Conservation (phyloP, 306 rosid species). For the Vigna unguiculata region DNA sequence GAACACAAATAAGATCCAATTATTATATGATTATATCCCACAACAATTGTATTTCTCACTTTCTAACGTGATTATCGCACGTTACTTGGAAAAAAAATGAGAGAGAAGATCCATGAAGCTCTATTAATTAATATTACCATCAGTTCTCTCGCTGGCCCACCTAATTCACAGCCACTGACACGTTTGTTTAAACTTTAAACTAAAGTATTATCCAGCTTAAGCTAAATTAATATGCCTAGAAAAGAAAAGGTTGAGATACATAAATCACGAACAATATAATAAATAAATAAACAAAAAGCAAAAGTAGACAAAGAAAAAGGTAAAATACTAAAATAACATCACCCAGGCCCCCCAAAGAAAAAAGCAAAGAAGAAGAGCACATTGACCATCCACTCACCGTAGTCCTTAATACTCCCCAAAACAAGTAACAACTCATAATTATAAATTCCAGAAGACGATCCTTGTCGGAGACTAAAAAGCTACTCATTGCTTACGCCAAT, state of each 20-base stretch:
- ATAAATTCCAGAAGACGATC: not conserved
- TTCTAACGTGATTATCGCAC: not conserved
- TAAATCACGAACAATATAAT: slow-evolving; percentile 31
- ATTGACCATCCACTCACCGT: slow-evolving; percentile 49
- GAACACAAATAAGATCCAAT: not conserved
- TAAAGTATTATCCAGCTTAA: slow-evolving; percentile 31
- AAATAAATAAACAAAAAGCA: slow-evolving; percentile 46
- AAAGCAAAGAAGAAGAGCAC: slow-evolving; percentile 28
- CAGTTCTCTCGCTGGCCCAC: slow-evolving; percentile 19
- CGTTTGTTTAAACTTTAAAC: slow-evolving; percentile 28
- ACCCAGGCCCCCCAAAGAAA: slow-evolving; percentile 23
- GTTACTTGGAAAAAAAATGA: no score
- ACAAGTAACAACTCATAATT: slow-evolving; percentile 45
- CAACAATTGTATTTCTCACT: not conserved
- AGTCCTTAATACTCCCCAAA: slow-evolving; percentile 21
- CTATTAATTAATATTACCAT: not conserved
- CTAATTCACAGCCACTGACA: slow-evolving; percentile 1
- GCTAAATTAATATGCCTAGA: slow-evolving; percentile 8
- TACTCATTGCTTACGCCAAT: not conserved
- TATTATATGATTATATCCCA: not conserved
- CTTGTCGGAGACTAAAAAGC: not conserved
- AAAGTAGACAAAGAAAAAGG: slow-evolving; percentile 53
- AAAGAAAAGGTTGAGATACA: slow-evolving; percentile 43
- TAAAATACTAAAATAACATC: not conserved
- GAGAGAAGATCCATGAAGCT: not conserved